Evolutionary conservation across 768 basidiomycete genomes (phyloP).

Genomic region (Lenzites betulinus): DNA sequence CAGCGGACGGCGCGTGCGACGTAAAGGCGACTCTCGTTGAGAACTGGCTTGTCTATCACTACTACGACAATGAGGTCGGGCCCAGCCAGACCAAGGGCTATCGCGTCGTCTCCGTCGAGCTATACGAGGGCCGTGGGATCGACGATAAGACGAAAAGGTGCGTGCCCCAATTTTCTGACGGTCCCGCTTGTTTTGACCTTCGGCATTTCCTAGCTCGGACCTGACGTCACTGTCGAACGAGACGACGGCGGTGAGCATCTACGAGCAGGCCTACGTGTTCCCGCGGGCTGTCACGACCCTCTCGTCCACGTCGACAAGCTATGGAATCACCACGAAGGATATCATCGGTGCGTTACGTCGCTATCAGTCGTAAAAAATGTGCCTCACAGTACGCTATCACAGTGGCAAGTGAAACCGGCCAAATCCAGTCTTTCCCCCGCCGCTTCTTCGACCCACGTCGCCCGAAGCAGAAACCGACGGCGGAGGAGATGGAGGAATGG

Average conservation of each 20-base stretch:
- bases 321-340: conserved; percentile 85
- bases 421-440: conserved; percentile 74
- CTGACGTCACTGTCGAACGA: conserved; percentile 56
- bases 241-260: conserved; percentile 52
- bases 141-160: conserved; percentile 78
- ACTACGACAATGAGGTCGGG: conserved; percentile 63
- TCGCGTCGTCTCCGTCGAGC: conserved; percentile 78
- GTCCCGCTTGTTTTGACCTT: neutral
- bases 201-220: conserved; percentile 45
- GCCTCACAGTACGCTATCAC: neutral
- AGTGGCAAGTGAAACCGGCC: conserved; percentile 80
- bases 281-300: conserved; percentile 71
- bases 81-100: conserved; percentile 61
- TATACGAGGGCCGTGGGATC: conserved; percentile 74
- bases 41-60: conserved; percentile 93
- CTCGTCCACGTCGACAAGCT: conserved; percentile 78
- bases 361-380: too few species aligned
- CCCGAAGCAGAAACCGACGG: conserved; percentile 73
- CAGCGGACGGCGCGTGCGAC: conserved; percentile 51
- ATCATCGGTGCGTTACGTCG: conserved; percentile 64
- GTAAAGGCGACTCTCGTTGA: conserved; percentile 73
- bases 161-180: conserved; percentile 23
- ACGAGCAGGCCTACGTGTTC: conserved; percentile 71
- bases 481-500: conserved; percentile 81
- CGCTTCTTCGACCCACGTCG: conserved; percentile 81